Base-by-base conservation (phyloP, 768 basidiomycete genomes). In the Piloderma croceum region DNA sequence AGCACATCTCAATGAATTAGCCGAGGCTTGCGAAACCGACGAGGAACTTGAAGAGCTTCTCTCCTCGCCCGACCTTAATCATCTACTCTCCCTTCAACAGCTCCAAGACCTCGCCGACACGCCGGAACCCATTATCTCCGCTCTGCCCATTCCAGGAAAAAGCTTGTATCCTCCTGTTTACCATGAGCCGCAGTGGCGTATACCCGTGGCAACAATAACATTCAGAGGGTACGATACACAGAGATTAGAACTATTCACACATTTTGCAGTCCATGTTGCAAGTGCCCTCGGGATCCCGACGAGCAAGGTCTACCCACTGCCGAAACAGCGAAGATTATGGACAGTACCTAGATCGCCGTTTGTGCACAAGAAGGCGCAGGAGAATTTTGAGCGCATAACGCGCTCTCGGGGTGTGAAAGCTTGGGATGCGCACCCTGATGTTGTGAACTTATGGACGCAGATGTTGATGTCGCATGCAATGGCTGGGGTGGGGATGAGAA, bases 311-410 rank as follows among this genome's bases (percentile, higher is more conserved):
- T 70, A 72, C 11, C 62, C 65, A 4, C 76, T 94, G 0, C 91
- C 90, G 1, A 88, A 76, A 3, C 70, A 81, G 48, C 83, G 87
- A 33, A 69, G 74, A 4, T 65, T 96, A 7, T 90, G 88, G 81
- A 96, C 94, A 0, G 92, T 96, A 13, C 71, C 74, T 7, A 77
- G 83, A 24, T 76, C 79, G 3, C 93, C 94, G 7, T 98, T 98
- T 57, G 81, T 77, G 5, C 84, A 93, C 61, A 98, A 98, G 57
- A 96, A 94, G 63, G 68, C 76, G 13, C 92, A 97, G 62, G 92
- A 98, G 68, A 98, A 97, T 63, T 98, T 94, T 59, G 84, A 91
- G 59, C 69, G 89, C 20, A 76, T 70, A 52, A 81, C 83, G 39
- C 86, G 93, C 56, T 88, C 86, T 55, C 76, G 93, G 9, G 75